Base-by-base conservation (phyloP, 768 basidiomycete genomes). In the Trametes maxima region DNA sequence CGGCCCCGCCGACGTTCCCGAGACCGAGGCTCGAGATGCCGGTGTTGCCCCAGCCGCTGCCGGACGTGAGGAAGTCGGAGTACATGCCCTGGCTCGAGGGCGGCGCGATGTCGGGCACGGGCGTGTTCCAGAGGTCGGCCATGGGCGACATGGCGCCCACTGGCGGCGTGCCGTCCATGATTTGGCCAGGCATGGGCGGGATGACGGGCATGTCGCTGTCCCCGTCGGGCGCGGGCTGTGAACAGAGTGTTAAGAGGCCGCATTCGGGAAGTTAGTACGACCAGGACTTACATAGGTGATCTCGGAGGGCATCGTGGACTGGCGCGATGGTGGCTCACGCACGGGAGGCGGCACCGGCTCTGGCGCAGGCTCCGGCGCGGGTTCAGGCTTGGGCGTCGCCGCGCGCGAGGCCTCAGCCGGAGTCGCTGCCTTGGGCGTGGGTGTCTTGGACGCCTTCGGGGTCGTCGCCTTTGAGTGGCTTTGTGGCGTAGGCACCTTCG, bases 401-500 rank as follows among this genome's bases (percentile, higher is more conserved):
- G 52, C 42, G 25, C 54, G 49, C n/a, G 56, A 48, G 33, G 49
- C 43, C 3, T 44, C 59, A 35, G 48, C 58, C 19, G 43, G 25
- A 1, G 61, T 57, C 7, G 59, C 59, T 2, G 55, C 49, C 61
- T 63, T 59, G 4, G 66, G 64, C 2, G 63, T 63, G 13, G 63
- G 54, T 12, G 62, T 62, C 53, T 56, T 59, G 0, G 64, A 66
- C 3, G 63, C 57, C 44, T 50, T 59, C 12, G 66, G 62, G 14
- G 65, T 63, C 2, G 57, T 49, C 5, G 54, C 62, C 49, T 64
- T 64, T 2, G 63, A 64, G 47, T 49, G 56, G 16, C 56, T 57
- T 47, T 57, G 61, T 8, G 67, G 65, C 13, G 68, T 65, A 19
- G 67, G 57, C 11, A 54, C 57, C 45, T 63, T 64, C 25, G 66